Conservation (phyloP, 371 early-diverging fungal species). For the Dichotomocladium elegans region DNA sequence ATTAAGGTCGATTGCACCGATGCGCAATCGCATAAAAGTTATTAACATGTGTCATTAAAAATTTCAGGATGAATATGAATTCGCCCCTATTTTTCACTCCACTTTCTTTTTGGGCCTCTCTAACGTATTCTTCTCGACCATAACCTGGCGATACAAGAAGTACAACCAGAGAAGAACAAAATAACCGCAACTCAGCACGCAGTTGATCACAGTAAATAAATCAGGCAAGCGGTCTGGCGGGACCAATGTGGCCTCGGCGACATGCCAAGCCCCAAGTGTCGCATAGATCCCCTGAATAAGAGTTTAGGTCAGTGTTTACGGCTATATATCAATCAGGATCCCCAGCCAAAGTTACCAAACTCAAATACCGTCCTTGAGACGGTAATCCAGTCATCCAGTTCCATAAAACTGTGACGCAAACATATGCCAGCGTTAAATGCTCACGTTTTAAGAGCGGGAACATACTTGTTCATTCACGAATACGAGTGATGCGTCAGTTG, state of each 20-base stretch:
- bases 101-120: too few species aligned
- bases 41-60: too few species aligned
- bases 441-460: conserved; percentile 83
- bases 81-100: too few species aligned
- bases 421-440: conserved; percentile 63
- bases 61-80: too few species aligned
- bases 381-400: conserved; percentile 52
- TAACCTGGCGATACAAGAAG: conserved; percentile 47
- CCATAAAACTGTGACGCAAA: conserved; percentile 60
- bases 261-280: conserved; percentile 56
- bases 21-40: too few species aligned
- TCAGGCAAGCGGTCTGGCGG: conserved; percentile 79
- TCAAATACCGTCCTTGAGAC: conserved; percentile 10
- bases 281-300: conserved; percentile 37
- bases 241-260: conserved; percentile 48
- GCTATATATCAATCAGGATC: not conserved
- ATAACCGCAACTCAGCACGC: conserved; percentile 59
- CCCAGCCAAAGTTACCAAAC: conserved; percentile 4
- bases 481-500: not conserved
- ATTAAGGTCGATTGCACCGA: too few species aligned
- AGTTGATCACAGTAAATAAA: conserved; percentile 76
- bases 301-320: not conserved
- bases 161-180: conserved; percentile 62
- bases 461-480: conserved; percentile 53
- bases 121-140: not conserved